These are phyloP conservation scores for Penicillium sumatraense DNA, from an alignment of 2,329 filamentous ascomycete genomes.

Conservation along the genomic window DNA sequence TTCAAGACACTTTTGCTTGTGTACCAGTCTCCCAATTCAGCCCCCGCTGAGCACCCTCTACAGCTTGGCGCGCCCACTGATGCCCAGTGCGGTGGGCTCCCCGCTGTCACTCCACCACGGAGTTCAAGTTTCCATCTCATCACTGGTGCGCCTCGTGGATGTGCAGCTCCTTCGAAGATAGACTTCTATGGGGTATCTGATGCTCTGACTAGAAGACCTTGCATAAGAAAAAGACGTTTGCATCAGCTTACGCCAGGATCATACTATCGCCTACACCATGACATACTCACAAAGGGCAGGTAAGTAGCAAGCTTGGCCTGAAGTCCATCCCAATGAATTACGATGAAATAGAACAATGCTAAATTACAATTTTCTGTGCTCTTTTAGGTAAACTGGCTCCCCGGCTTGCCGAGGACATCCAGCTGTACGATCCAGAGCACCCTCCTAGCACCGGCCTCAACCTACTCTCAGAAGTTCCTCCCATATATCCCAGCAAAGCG, in stretches of 20 bases:
- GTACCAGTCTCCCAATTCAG: not conserved
- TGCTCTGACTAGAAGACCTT: not conserved
- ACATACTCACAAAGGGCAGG: slow-evolving; percentile 38
- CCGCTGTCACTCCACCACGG: slow-evolving; percentile 31
- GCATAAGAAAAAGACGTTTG: not conserved
- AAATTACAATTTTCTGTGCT: slow-evolving; percentile 2
- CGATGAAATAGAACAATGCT: slow-evolving; percentile 2
- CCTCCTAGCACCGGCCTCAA: slow-evolving; percentile 53
- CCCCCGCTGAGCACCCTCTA: slow-evolving; percentile 2
- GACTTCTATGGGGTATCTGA: slow-evolving; percentile 5
- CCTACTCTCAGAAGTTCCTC: slow-evolving; percentile 63
- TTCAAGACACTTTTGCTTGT: not conserved
- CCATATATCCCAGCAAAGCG: slow-evolving; percentile 49
- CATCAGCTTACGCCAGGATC: not conserved
- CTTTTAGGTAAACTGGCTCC: slow-evolving; percentile 56
- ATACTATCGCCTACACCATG: slow-evolving; percentile 27
- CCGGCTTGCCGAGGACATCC: slow-evolving; percentile 51
- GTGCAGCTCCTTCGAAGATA: not conserved
- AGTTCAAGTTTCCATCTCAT: slow-evolving; percentile 16
- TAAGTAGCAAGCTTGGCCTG: slow-evolving; percentile 22
- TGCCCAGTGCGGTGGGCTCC: slow-evolving; percentile 30
- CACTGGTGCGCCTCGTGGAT: slow-evolving; percentile 5
- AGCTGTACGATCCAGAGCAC: slow-evolving; percentile 51
- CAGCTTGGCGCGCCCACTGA: slow-evolving; percentile 28
- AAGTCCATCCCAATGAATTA: not conserved